Percentiles rank a stretch among this genome's conserved stretches.
These are phyloP conservation scores for Aphanocladium album DNA, from an alignment of 2,329 filamentous ascomycete genomes.

Conservation along the genomic window DNA sequence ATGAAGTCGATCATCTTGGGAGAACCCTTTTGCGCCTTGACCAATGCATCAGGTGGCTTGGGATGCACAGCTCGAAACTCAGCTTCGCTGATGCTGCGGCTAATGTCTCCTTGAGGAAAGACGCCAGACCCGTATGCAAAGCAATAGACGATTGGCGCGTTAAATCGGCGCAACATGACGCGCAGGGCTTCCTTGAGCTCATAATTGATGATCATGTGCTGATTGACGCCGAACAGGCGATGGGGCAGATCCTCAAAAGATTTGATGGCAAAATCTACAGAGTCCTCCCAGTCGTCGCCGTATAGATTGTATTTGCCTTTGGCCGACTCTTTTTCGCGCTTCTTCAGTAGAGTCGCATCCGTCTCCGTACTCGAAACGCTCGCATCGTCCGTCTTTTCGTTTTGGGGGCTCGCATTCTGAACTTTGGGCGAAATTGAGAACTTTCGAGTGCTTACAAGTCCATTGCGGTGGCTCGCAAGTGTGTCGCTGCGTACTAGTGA, in stretches of 20 bases:
- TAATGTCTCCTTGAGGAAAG: constrained; percentile 68
- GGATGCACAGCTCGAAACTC: constrained; percentile 67
- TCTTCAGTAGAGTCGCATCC: background rate
- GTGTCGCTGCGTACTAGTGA: background rate
- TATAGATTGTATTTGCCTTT: constrained; percentile 32
- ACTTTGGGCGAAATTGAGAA: background rate
- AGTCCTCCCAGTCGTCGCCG: constrained; percentile 39
- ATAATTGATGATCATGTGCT: constrained; percentile 92
- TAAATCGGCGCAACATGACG: constrained; percentile 84
- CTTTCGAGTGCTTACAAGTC: background rate
- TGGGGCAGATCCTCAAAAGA: constrained; percentile 42
- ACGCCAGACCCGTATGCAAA: constrained; percentile 98
- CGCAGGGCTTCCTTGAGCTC: constrained; percentile 90
- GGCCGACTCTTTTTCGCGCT: constrained; percentile 22
- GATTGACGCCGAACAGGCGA: constrained; percentile 79
- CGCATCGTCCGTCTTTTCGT: background rate
- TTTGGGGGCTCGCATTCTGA: background rate
- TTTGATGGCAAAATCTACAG: constrained; percentile 36
- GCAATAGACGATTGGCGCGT: constrained; percentile 89
- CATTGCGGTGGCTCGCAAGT: background rate
- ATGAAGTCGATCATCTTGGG: constrained; percentile 99
- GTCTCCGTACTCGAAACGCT: background rate
- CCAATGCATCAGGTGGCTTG: constrained; percentile 72
- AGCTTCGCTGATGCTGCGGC: constrained; percentile 49
- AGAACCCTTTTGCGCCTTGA: constrained; percentile 77